phyloP scores from a whole-genome alignment of 1,284 basidiomycete species.

The Xerocomus nothofagi region DNA sequence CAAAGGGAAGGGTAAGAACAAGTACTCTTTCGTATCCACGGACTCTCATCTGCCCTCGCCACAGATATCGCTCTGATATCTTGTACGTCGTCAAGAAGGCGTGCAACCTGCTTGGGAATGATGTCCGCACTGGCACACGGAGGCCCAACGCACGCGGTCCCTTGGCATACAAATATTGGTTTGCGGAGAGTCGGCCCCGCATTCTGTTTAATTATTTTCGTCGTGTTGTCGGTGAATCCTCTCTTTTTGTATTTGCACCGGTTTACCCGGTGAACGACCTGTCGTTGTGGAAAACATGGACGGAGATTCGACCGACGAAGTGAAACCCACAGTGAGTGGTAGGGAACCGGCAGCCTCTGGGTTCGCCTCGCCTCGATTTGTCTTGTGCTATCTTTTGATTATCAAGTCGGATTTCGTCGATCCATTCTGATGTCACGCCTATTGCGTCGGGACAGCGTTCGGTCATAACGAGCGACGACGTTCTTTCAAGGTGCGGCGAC shows the following conservation, averaged over 20 bases:
- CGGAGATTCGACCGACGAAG: conserved; percentile 12
- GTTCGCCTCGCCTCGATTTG: too few species aligned
- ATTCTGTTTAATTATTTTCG: not conserved
- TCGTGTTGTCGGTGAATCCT: not conserved
- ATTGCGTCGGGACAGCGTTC: too few species aligned
- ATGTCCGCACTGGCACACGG: not conserved
- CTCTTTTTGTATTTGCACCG: conserved; percentile 46
- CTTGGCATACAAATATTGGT: conserved; percentile 76
- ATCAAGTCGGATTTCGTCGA: too few species aligned
- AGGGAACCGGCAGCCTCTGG: too few species aligned
- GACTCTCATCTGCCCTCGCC: not conserved
- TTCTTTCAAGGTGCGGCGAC: too few species aligned
- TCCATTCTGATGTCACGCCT: too few species aligned
- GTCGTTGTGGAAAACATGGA: conserved; percentile 42
- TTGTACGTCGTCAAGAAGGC: conserved; percentile 76
- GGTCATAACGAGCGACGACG: too few species aligned
- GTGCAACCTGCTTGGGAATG: conserved; percentile 2
- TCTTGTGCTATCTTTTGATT: too few species aligned
- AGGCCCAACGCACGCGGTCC: conserved; percentile 64
- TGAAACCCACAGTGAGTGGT: conserved; percentile 9
- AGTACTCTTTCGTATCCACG: not conserved
- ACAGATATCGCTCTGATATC: conserved; percentile 82
- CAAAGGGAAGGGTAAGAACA: conserved; percentile 59
- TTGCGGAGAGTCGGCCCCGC: conserved; percentile 53
- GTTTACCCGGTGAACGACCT: conserved; percentile 56